Conservation (phyloP, 352 stramenopile genomes). For the Pythium sp. region DNA sequence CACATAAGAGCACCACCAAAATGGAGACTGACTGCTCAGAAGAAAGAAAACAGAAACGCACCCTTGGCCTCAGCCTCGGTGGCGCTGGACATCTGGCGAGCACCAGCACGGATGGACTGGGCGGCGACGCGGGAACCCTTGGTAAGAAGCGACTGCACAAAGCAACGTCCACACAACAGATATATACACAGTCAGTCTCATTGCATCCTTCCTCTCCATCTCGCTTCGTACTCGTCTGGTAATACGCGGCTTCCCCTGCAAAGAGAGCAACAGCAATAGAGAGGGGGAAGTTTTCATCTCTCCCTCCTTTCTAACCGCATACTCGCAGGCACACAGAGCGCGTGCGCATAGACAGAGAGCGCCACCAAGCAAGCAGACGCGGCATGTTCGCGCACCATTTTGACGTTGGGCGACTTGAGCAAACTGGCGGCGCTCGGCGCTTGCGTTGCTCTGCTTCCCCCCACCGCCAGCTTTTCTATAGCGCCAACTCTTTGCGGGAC, state of each 20-base stretch:
- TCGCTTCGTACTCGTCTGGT: neutral
- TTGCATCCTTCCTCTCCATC: neutral
- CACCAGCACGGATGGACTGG: constrained; percentile 53
- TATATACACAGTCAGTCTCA: constrained; percentile 1
- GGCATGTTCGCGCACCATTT: constrained; percentile 14
- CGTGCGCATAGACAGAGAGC: neutral
- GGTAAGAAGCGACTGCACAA: constrained; percentile 58
- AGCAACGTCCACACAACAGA: neutral
- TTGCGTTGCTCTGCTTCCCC: constrained; percentile 8
- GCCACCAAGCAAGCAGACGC: neutral
- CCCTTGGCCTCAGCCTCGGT: constrained; percentile 82
- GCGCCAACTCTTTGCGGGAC: neutral
- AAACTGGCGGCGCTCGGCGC: constrained; percentile 14
- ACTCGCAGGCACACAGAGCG: neutral
- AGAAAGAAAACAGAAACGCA: constrained; percentile 21
- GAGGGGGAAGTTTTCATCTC: neutral
- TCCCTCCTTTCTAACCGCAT: neutral
- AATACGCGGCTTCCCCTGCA: neutral
- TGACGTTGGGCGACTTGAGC: constrained; percentile 19
- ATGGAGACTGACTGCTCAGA: neutral
- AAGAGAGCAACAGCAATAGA: neutral
- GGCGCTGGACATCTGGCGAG: constrained; percentile 75
- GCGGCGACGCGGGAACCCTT: constrained; percentile 50
- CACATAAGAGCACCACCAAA: constrained; percentile 15
- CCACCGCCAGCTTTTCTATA: neutral